Percentiles rank a stretch among this genome's conserved stretches.
phyloP scores from a whole-genome alignment of 2,329 filamentous ascomycete species.

The Exophiala spinifera region DNA sequence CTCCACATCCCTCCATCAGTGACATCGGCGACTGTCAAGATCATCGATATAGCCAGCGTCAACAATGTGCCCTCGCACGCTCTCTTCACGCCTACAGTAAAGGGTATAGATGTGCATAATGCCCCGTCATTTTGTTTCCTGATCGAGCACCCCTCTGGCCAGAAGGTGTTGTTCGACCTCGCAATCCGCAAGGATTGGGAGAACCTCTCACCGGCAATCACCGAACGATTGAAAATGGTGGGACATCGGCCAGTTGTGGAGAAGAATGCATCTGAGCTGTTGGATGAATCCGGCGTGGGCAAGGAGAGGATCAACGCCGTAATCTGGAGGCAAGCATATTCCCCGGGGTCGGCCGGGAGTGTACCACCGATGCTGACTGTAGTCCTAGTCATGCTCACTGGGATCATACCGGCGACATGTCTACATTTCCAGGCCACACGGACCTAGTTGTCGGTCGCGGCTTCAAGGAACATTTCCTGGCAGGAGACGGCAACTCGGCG shows the following conservation, averaged over 20 bases:
- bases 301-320: slow-evolving; percentile 19
- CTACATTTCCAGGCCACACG: slow-evolving; percentile 46
- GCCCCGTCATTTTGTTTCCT: slow-evolving; percentile 39
- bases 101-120: background rate
- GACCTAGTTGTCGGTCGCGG: slow-evolving; percentile 54
- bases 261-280: slow-evolving; percentile 21
- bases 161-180: slow-evolving; percentile 40
- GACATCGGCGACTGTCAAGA: slow-evolving; percentile 8
- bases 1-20: slow-evolving; percentile 6
- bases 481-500: slow-evolving; percentile 40
- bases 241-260: slow-evolving; percentile 7
- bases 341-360: background rate
- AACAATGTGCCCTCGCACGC: slow-evolving; percentile 8
- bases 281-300: slow-evolving; percentile 20
- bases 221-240: slow-evolving; percentile 6
- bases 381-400: slow-evolving; percentile 15
- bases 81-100: slow-evolving; percentile 12
- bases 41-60: slow-evolving; percentile 17
- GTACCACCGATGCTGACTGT: background rate
- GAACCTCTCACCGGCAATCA: slow-evolving; percentile 22
- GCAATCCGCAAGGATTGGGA: slow-evolving; percentile 31
- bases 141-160: slow-evolving; percentile 79
- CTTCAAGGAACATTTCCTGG: slow-evolving; percentile 46
- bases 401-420: slow-evolving; percentile 52
- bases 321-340: slow-evolving; percentile 17